Percentiles rank a stretch among this genome's conserved stretches.
These are phyloP conservation scores for Globisporangium ultimum DNA, from an alignment of 352 stramenopile species.

Conservation along the genomic window DNA sequence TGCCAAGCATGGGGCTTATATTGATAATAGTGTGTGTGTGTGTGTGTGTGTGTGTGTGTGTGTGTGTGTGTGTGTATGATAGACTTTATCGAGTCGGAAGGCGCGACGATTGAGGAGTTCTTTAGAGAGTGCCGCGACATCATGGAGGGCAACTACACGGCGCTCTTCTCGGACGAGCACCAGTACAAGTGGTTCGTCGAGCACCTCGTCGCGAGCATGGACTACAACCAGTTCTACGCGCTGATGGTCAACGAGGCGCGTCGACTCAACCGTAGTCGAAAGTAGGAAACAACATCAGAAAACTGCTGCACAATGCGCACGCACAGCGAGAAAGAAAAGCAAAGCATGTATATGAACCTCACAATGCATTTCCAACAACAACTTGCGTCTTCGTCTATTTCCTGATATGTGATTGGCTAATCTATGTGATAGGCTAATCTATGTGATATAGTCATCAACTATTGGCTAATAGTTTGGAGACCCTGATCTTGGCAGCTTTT, in stretches of 20 bases:
- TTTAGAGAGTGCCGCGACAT: slow-evolving; percentile 65
- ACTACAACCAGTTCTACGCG: slow-evolving; percentile 79
- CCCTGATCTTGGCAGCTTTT: no score
- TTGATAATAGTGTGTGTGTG: no score
- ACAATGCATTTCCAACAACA: no score
- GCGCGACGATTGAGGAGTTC: slow-evolving; percentile 61
- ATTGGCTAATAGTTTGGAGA: no score
- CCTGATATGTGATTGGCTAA: slow-evolving; percentile 4
- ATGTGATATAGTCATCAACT: no score
- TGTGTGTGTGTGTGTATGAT: no score
- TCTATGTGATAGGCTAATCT: neutral
- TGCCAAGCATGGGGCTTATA: no score
- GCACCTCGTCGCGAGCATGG: slow-evolving; percentile 72
- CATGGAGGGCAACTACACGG: slow-evolving; percentile 54
- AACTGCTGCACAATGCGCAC: neutral
- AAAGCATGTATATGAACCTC: neutral
- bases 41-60: no score
- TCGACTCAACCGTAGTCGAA: slow-evolving; percentile 37
- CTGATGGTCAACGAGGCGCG: slow-evolving; percentile 80
- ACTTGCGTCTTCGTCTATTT: neutral
- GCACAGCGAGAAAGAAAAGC: neutral
- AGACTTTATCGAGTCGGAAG: slow-evolving; percentile 71
- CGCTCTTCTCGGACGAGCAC: slow-evolving; percentile 61
- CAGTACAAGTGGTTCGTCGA: slow-evolving; percentile 77
- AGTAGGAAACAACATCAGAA: slow-evolving; percentile 18